Percentiles rank a stretch among this genome's conserved stretches.
phyloP scores from a whole-genome alignment of 352 stramenopile species.

The Globisporangium sylvaticum region DNA sequence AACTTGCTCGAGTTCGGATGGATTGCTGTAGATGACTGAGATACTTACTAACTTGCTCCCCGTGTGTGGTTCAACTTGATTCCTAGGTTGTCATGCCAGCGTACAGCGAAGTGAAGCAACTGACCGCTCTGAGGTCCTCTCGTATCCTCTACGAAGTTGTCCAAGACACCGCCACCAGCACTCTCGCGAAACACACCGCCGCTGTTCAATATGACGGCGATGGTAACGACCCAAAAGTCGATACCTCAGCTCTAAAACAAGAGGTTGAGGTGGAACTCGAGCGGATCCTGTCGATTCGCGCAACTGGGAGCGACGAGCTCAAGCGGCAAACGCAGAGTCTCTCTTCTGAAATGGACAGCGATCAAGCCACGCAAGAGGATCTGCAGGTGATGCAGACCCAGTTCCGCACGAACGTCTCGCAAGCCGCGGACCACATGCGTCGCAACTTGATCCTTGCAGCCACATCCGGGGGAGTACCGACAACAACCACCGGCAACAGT shows the following conservation, averaged over 20 bases:
- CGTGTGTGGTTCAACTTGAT: neutral
- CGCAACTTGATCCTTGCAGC: neutral
- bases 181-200: neutral
- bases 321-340: conserved; percentile 19
- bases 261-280: conserved; percentile 18
- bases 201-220: neutral
- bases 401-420: neutral
- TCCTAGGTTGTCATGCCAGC: conserved; percentile 21
- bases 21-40: neutral
- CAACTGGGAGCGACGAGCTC: conserved; percentile 21
- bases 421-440: conserved; percentile 7
- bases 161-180: conserved; percentile 15
- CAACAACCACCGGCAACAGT: neutral
- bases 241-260: conserved; percentile 6
- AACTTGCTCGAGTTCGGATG: neutral
- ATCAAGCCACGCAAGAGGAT: conserved; percentile 9
- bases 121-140: neutral
- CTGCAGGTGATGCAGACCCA: conserved; percentile 25
- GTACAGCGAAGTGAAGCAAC: neutral
- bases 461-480: neutral
- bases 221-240: neutral
- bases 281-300: conserved; percentile 23
- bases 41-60: neutral
- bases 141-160: conserved; percentile 23
- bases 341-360: conserved; percentile 15